phyloP scores from a whole-genome alignment of 1,284 basidiomycete genomes.

The Amylostereum chailletii region DNA sequence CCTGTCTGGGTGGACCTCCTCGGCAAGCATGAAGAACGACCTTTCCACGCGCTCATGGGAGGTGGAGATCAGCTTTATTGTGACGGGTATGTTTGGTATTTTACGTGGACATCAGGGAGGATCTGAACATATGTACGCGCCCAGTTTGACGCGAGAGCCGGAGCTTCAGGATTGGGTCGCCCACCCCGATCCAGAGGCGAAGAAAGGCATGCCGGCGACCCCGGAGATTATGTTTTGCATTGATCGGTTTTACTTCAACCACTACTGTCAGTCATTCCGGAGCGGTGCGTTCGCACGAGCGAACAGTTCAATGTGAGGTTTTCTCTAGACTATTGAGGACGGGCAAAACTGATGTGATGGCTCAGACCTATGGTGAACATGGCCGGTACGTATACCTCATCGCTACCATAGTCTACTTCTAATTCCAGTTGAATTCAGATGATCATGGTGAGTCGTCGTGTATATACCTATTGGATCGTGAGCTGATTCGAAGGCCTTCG shows the following conservation, averaged over 20 bases:
- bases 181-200: conserved; percentile 54
- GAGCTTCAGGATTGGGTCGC: conserved; percentile 80
- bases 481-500: not conserved
- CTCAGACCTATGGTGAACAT: conserved; percentile 31
- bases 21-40: conserved; percentile 66
- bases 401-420: not conserved
- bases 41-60: conserved; percentile 82
- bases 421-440: conserved; percentile 30
- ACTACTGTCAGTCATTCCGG: conserved; percentile 84
- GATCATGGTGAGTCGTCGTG: conserved; percentile 54
- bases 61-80: conserved; percentile 85
- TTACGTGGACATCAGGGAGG: not conserved
- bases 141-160: conserved; percentile 61
- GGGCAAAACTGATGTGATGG: conserved; percentile 44
- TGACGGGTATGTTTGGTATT: conserved; percentile 41
- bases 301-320: conserved; percentile 81
- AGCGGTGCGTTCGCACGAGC: conserved; percentile 88
- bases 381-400: conserved; percentile 24
- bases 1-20: conserved; percentile 92
- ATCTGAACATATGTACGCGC: not conserved
- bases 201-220: conserved; percentile 57
- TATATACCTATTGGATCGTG: no score
- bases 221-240: conserved; percentile 73
- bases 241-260: conserved; percentile 85
- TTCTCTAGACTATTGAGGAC: conserved; percentile 24